Evolutionary conservation across 2,329 filamentous ascomycete species (phyloP).

Genomic region (Aspergillus versicolor): DNA sequence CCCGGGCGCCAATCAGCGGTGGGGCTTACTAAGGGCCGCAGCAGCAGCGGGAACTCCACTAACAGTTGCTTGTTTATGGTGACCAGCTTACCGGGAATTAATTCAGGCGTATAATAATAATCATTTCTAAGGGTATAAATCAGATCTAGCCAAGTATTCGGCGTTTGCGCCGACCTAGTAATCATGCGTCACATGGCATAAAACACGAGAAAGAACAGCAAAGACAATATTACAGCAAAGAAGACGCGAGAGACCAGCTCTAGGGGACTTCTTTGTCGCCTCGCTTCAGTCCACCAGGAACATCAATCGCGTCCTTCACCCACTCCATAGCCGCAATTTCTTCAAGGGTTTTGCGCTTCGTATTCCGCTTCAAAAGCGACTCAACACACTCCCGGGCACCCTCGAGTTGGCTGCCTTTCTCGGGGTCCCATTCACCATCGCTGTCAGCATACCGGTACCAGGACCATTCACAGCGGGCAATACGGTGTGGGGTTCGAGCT

Average conservation of each 20-base stretch:
- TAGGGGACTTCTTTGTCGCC: constrained; percentile 53
- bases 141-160: constrained; percentile 4
- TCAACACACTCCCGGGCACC: constrained; percentile 82
- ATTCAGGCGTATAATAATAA: background rate
- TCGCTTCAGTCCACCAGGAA: constrained; percentile 59
- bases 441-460: constrained; percentile 85
- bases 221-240: constrained; percentile 1
- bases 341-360: constrained; percentile 72
- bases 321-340: constrained; percentile 72
- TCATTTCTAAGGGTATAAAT: constrained; percentile 14
- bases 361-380: constrained; percentile 76
- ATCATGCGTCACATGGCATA: constrained; percentile 6
- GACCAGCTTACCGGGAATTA: background rate
- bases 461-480: constrained; percentile 91
- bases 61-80: background rate
- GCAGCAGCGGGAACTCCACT: background rate
- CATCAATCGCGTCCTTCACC: constrained; percentile 71
- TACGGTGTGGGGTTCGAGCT: constrained; percentile 86
- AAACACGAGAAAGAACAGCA: constrained; percentile 6
- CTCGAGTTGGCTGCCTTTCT: constrained; percentile 64
- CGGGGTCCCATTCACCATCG: constrained; percentile 79
- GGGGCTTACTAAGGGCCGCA: background rate
- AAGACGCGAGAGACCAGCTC: constrained; percentile 26
- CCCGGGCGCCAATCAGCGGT: constrained; percentile 18
- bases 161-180: background rate